Conservation (phyloP, 2,329 filamentous ascomycete species). For the Xylariaceae sp. region DNA sequence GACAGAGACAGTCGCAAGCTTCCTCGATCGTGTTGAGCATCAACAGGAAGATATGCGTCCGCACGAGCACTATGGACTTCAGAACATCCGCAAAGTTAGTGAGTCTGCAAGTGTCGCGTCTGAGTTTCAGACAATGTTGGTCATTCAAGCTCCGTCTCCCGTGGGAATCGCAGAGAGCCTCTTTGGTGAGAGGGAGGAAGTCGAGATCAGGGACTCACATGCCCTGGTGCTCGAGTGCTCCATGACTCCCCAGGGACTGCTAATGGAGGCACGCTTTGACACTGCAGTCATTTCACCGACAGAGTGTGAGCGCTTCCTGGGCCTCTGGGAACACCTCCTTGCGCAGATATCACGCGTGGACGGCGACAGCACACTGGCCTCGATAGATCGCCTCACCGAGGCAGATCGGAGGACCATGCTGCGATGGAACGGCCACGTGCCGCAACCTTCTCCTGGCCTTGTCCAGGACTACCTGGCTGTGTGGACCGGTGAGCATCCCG, state of each 20-base stretch:
- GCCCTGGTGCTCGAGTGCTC: constrained; percentile 7
- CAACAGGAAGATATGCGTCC: constrained; percentile 2
- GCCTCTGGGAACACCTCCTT: constrained; percentile 7
- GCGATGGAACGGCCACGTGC: constrained; percentile 4
- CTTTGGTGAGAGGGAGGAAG: not conserved
- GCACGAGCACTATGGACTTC: constrained; percentile 8
- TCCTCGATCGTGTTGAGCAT: constrained; percentile 2
- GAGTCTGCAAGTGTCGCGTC: constrained; percentile 5
- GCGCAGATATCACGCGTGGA: constrained; percentile 5
- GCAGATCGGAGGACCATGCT: constrained; percentile 7
- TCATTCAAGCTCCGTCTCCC: constrained; percentile 1
- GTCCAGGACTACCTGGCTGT: constrained; percentile 4
- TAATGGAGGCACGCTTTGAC: constrained; percentile 5
- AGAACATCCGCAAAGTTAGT: constrained; percentile 7
- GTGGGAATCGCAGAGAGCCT: not conserved
- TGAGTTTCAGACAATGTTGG: constrained; percentile 8
- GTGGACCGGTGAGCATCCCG: not conserved
- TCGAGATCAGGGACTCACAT: not conserved
- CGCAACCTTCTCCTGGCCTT: not conserved
- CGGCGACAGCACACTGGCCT: constrained; percentile 2
- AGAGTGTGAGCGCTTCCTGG: not conserved
- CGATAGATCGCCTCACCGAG: too few relatives aligned
- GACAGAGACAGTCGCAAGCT: not conserved
- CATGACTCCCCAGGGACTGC: constrained; percentile 2
- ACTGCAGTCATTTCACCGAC: constrained; percentile 1